Evolutionary conservation across 2,329 filamentous ascomycete genomes (phyloP), one percentile per base, ranked within the genome.

Genomic region (Alternaria tenuissima): DNA sequence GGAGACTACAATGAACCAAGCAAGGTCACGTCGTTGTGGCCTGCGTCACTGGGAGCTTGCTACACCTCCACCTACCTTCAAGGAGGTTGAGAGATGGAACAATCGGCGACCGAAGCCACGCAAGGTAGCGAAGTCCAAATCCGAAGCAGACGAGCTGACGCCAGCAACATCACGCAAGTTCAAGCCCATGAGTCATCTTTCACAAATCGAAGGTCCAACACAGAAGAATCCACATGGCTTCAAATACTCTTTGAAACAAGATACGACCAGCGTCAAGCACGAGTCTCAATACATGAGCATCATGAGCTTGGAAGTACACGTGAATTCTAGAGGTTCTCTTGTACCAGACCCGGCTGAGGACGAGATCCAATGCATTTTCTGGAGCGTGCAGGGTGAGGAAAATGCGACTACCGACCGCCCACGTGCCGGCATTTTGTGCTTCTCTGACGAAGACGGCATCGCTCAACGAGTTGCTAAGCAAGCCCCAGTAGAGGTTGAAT

Each of bases 211-310:
- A 52, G 93, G 91, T 0, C 89, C 93, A 0, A 97, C 94, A 0
- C 94, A 94, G 53, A 91, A 86, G 74, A 91, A 92, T 70, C 89
- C 87, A 62, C 85, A 94, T 74, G 92, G 91, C 0, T 94, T 94
- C 82, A 95, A 94, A 74, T 96, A 91, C 76, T 93, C 91, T 0
- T 93, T 94, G 67, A 91, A 89, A 72, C 85, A 86, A 62, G 87
- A 88, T 66, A 89, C 89, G 1, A 91, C 89, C 0, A 93, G 89
- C 66, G 88, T 96, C 18, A 87, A 92, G 71, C 91, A 94, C 66
- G 92, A 96, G 76, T 89, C 88, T 3, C 91, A 95, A 68, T 96
- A 97, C 76, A 98, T 99, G 95, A 97, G 92, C 68, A 93, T 91
- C 18, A 94, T 99, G 92, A 96, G 93, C 67, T 79, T 99, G 7